phyloP scores from a whole-genome alignment of 2,329 filamentous ascomycete genomes.

The Fusarium sp. region DNA sequence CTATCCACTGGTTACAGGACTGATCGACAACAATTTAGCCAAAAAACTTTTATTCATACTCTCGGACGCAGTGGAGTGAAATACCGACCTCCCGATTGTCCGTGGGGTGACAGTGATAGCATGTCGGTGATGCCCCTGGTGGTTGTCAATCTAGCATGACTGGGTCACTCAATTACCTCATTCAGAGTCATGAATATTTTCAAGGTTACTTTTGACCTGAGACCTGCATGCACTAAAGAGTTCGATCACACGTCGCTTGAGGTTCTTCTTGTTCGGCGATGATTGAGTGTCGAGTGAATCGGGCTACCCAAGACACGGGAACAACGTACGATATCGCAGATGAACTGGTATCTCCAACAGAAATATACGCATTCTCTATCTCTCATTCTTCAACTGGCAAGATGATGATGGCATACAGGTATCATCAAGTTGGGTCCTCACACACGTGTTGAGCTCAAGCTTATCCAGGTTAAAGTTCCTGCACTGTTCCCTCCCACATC shows the following conservation, averaged over 20 bases:
- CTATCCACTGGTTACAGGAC: neutral
- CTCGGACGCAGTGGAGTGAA: neutral
- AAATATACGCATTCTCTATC: accelerated
- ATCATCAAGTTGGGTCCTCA: accelerated
- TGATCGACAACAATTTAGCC: slow-evolving; percentile 19
- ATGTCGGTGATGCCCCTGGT: neutral
- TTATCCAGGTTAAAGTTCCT: neutral
- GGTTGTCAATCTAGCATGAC: neutral
- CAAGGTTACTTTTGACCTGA: neutral
- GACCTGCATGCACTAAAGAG: neutral
- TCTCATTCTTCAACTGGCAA: neutral
- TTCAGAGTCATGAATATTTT: neutral
- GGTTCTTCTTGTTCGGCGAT: no score
- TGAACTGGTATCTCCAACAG: neutral
- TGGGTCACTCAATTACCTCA: neutral
- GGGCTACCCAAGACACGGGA: no score
- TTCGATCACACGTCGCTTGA: neutral
- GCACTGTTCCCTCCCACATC: neutral
- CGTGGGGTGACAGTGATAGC: neutral
- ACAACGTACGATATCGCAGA: neutral
- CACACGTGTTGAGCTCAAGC: neutral
- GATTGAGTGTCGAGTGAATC: neutral
- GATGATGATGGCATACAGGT: accelerated
- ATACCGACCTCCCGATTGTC: slow-evolving; percentile 2
- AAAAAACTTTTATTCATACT: accelerated